These are phyloP conservation scores for Sedum album DNA, from an alignment of 164 flowering plant genomes.

Conservation along the genomic window DNA sequence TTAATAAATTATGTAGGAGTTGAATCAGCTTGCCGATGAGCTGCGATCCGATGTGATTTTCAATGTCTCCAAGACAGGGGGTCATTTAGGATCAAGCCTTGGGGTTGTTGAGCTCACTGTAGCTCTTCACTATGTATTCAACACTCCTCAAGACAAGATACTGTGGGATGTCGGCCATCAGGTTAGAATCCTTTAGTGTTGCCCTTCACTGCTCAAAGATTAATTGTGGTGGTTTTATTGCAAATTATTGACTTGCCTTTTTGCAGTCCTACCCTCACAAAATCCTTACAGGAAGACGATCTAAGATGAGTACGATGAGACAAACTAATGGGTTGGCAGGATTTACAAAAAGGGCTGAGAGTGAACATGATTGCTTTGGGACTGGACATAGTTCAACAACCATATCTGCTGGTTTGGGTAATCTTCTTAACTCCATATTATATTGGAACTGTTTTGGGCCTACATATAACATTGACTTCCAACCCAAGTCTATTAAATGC, in stretches of 20 bases:
- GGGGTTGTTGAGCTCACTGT: conserved; percentile 26
- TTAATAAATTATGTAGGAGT: conserved; percentile 45
- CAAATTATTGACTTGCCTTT: background rate
- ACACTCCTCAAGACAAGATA: conserved; percentile 71
- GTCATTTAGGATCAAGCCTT: conserved; percentile 94
- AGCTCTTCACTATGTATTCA: conserved; percentile 93
- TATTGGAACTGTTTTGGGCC: background rate
- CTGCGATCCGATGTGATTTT: conserved; percentile 81
- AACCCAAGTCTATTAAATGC: background rate
- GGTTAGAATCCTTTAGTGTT: conserved; percentile 28
- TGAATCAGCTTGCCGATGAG: conserved; percentile 86
- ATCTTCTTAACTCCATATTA: background rate
- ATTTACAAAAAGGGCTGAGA: conserved; percentile 85
- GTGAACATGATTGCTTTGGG: conserved; percentile 87
- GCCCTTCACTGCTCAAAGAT: background rate
- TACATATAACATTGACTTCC: no score
- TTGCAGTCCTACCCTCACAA: conserved; percentile 63
- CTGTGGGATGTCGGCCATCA: conserved; percentile 99
- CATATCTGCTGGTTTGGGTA: conserved; percentile 93
- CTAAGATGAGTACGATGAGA: conserved; percentile 71
- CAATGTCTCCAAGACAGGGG: conserved; percentile 88
- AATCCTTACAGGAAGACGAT: conserved; percentile 50
- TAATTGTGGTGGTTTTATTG: background rate
- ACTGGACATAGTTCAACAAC: conserved; percentile 95
- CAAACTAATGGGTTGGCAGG: conserved; percentile 91